Percentiles rank a stretch among this genome's conserved stretches.
Conservation (phyloP, 345 rosid species). For the Eutrema yunnanense region DNA sequence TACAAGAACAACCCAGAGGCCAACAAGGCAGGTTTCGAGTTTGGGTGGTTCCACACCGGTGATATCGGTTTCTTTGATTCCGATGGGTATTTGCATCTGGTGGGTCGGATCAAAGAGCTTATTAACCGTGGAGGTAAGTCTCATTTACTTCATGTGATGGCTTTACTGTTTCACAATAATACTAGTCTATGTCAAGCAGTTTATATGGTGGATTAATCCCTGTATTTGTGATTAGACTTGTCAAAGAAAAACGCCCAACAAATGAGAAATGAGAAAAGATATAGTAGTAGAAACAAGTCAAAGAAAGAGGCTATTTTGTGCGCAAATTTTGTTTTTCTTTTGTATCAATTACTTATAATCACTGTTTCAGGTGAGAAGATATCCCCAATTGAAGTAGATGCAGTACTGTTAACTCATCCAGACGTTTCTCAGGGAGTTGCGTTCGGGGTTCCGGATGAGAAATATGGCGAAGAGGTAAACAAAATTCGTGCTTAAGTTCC, state of each 20-base stretch:
- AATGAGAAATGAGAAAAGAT: not conserved
- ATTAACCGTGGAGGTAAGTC: conserved; percentile 91
- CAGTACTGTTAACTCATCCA: conserved; percentile 69
- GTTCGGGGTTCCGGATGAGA: conserved; percentile 90
- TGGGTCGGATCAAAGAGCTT: conserved; percentile 95
- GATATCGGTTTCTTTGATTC: conserved; percentile 72
- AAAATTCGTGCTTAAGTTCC: not conserved
- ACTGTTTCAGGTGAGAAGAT: conserved; percentile 78
- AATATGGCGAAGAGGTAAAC: conserved; percentile 94
- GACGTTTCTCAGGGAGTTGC: conserved; percentile 77
- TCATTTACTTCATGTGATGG: conserved; percentile 3
- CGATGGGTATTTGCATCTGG: conserved; percentile 82
- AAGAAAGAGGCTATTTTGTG: conserved; percentile 6
- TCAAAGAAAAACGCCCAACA: not conserved
- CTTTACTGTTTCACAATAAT: conserved; percentile 2
- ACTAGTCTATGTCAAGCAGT: not conserved
- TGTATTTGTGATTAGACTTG: not conserved
- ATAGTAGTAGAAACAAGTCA: not conserved
- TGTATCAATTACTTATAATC: not conserved
- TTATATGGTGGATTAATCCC: not conserved
- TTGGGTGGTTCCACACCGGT: conserved; percentile 96
- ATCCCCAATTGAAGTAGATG: conserved; percentile 91
- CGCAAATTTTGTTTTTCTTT: not conserved
- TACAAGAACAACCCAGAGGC: conserved; percentile 91
- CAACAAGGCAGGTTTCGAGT: conserved; percentile 66